These are phyloP conservation scores for Aureobasidium lini DNA, from an alignment of 2,329 filamentous ascomycete genomes.

Conservation along the genomic window DNA sequence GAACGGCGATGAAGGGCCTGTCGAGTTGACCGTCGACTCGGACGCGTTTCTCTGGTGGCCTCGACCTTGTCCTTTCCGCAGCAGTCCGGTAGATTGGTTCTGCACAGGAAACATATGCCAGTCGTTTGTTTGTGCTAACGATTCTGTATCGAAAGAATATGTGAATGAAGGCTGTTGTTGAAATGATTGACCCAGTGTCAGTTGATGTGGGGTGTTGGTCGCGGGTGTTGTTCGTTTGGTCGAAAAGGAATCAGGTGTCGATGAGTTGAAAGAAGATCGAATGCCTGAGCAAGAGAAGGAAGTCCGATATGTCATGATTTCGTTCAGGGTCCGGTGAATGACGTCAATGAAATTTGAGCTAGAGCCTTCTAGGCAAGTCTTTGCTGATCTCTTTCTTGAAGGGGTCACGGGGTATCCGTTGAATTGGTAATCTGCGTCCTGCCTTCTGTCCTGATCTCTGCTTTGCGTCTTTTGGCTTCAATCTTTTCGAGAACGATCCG, in stretches of 20 bases:
- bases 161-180: neutral
- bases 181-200: neutral
- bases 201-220: constrained; percentile 5
- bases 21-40: constrained; percentile 36
- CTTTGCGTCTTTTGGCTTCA: neutral
- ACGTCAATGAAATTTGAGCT: neutral
- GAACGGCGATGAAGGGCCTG: constrained; percentile 38
- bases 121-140: neutral
- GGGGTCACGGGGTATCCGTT: constrained; percentile 6
- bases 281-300: constrained; percentile 8
- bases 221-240: neutral
- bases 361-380: constrained; percentile 1
- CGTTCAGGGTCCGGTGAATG: neutral
- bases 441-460: neutral
- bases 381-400: neutral
- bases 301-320: neutral
- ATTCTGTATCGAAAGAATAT: constrained; percentile 1
- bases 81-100: constrained; percentile 1
- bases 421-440: constrained; percentile 2
- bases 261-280: neutral
- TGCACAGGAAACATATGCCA: constrained; percentile 12
- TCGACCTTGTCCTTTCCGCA: neutral
- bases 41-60: constrained; percentile 18
- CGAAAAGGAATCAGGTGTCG: neutral
- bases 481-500: neutral